Percentiles rank a stretch among this genome's conserved stretches.
phyloP scores from a whole-genome alignment of 805 yeast genomes.

The Candida bentonensis region DNA sequence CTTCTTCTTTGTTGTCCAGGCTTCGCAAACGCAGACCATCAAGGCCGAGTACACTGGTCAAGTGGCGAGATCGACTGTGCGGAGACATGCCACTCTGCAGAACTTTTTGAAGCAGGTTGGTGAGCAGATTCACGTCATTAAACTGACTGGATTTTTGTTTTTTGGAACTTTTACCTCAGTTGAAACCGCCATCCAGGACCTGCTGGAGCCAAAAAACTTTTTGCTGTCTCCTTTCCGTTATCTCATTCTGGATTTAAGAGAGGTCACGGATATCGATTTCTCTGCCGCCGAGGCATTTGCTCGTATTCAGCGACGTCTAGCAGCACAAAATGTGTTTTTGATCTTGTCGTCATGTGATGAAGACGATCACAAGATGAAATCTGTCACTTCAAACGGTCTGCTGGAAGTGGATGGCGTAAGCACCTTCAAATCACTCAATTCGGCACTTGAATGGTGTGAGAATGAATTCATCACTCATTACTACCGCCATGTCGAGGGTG shows the following conservation, averaged over 20 bases:
- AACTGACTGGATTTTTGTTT: slow-evolving; percentile 77
- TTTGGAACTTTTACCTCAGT: slow-evolving; percentile 93
- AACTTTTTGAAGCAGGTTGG: slow-evolving; percentile 77
- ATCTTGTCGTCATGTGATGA: slow-evolving; percentile 67
- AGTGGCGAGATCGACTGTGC: slow-evolving; percentile 81
- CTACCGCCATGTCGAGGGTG: slow-evolving; percentile 25
- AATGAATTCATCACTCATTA: slow-evolving; percentile 66
- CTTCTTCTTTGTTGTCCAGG: slow-evolving; percentile 86
- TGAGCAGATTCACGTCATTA: slow-evolving; percentile 75
- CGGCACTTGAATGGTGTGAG: slow-evolving; percentile 94
- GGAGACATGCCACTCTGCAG: slow-evolving; percentile 80
- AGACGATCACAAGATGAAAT: slow-evolving; percentile 46
- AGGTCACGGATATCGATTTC: slow-evolving; percentile 69
- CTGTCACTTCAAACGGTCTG: slow-evolving; percentile 23
- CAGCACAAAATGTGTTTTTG: slow-evolving; percentile 53
- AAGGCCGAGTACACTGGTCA: slow-evolving; percentile 74
- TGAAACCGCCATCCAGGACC: slow-evolving; percentile 31
- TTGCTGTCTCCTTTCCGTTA: slow-evolving; percentile 51
- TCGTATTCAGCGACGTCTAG: slow-evolving; percentile 65
- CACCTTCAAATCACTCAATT: slow-evolving; percentile 65
- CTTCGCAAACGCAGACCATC: slow-evolving; percentile 71
- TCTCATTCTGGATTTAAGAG: slow-evolving; percentile 70
- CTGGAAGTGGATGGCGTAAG: slow-evolving; percentile 27
- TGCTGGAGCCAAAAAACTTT: slow-evolving; percentile 44
- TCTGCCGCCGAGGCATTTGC: slow-evolving; percentile 94